Evolutionary conservation across 805 yeast genomes (phyloP), one percentile per base, ranked within the genome.

Genomic region (Candida maris): DNA sequence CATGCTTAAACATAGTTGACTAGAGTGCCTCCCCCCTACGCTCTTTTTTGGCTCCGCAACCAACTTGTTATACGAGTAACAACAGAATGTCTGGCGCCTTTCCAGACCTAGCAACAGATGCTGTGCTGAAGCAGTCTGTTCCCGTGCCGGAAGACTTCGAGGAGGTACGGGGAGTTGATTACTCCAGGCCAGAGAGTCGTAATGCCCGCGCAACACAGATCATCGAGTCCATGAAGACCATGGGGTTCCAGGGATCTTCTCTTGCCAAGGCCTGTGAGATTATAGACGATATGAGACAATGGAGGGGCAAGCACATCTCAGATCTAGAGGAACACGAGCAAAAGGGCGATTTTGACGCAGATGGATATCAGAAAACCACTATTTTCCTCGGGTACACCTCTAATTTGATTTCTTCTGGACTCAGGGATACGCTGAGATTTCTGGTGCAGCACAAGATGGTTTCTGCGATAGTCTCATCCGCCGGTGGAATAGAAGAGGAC

Each of bases 401-500:
- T 7, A 93, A 93, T 63, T 75, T 93, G 68, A 93, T 93, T 52
- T 84, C 95, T 27, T 85, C 96, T 4, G 99, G 99, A 29, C 66
- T 89, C 41, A 78, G 99, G 63, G 95, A 89, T 53, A 87, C 96
- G 20, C 67, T 93, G 49, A 75, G 93, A 57, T 91, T 71, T 59
- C 71, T 93, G 51, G 97, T 88, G 21, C 95, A 94, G 62, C 81
- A 94, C 67, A 91, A 88, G 62, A 85, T 84, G 76, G 96, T 93
- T 30, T 83, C 88, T 52, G 97, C 95, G 13, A 78, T 93, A 52
- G 98, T 93, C 33, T 83, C 97, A n/a, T 76, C 91, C 44, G 98
- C 96, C 16, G 99, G 99, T 48, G 99, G 98, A 49, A 80, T 93
- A 44, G 99, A 93, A 62, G 99, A 93, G 67, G 99, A 93, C 65